Conservation (phyloP, 495 filamentous ascomycete species). For the Ramalina intermedia region DNA sequence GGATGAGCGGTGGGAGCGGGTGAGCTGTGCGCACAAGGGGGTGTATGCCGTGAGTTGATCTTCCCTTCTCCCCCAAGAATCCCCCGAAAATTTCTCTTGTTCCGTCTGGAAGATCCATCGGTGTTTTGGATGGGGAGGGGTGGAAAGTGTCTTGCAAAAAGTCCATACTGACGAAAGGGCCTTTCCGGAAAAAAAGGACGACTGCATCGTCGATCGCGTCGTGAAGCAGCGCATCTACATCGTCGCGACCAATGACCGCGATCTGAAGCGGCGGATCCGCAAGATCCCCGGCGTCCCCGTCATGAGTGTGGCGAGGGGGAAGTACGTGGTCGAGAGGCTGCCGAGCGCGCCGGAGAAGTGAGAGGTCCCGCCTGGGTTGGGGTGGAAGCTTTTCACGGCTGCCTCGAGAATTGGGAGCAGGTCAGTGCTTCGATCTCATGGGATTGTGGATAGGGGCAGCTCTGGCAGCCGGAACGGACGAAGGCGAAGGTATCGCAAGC, state of each 20-base stretch:
- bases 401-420: too few relatives aligned
- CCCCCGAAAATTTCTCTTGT: too few relatives aligned
- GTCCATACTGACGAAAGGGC: too few relatives aligned
- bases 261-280: conserved; percentile 61
- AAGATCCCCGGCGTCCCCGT: conserved; percentile 61
- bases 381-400: too few relatives aligned
- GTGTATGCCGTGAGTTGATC: conserved; percentile 46
- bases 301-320: conserved; percentile 60
- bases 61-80: too few relatives aligned
- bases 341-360: conserved; percentile 59
- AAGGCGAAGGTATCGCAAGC: too few relatives aligned
- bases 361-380: background rate
- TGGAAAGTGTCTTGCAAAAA: too few relatives aligned
- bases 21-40: conserved; percentile 79
- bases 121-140: too few relatives aligned
- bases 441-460: too few relatives aligned
- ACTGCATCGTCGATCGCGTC: conserved; percentile 82
- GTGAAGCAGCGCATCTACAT: conserved; percentile 44
- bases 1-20: conserved; percentile 74
- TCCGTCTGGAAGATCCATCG: too few relatives aligned
- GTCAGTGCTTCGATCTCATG: too few relatives aligned
- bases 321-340: conserved; percentile 85
- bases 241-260: conserved; percentile 20
- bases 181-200: conserved; percentile 32
- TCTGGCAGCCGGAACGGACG: too few relatives aligned